A percentile compares a stretch with the other conserved stretches of the same genome.
Conservation (phyloP, 1,284 basidiomycete genomes). For the Cryptococcus maquisensis region DNA sequence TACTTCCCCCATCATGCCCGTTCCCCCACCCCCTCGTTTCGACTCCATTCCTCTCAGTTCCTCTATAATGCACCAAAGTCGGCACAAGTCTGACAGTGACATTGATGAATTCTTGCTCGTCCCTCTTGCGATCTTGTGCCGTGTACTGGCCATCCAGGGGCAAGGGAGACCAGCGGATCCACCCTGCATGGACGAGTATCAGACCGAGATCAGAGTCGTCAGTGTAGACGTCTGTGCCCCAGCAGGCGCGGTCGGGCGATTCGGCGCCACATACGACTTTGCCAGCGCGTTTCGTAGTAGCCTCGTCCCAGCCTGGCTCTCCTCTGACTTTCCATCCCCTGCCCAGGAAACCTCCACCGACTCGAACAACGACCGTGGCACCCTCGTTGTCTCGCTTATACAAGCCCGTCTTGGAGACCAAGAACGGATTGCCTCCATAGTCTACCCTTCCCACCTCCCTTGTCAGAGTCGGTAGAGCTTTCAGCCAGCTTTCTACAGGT, state of each 20-base stretch:
- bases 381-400: constrained; percentile 22
- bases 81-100: constrained; percentile 54
- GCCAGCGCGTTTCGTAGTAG: constrained; percentile 9
- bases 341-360: constrained; percentile 36
- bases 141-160: constrained; percentile 6
- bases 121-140: constrained; percentile 5
- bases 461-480: constrained; percentile 17
- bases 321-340: constrained; percentile 39
- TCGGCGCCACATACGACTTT: constrained; percentile 19
- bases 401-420: constrained; percentile 18
- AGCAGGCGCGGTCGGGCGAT: constrained; percentile 36
- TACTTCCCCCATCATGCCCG: constrained; percentile 55
- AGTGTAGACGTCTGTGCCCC: constrained; percentile 60
- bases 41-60: constrained; percentile 52
- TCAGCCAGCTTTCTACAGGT: constrained; percentile 33
- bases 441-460: constrained; percentile 20
- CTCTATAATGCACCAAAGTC: constrained; percentile 53
- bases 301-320: constrained; percentile 43
- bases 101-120: constrained; percentile 41
- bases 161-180: constrained; percentile 46
- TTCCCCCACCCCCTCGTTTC: constrained; percentile 56
- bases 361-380: constrained; percentile 30
- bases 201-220: constrained; percentile 57
- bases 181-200: constrained; percentile 55
- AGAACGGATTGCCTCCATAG: constrained; percentile 33